Conservation (phyloP, 1,139 yeast species). For the Yamadazyma dendronema region DNA sequence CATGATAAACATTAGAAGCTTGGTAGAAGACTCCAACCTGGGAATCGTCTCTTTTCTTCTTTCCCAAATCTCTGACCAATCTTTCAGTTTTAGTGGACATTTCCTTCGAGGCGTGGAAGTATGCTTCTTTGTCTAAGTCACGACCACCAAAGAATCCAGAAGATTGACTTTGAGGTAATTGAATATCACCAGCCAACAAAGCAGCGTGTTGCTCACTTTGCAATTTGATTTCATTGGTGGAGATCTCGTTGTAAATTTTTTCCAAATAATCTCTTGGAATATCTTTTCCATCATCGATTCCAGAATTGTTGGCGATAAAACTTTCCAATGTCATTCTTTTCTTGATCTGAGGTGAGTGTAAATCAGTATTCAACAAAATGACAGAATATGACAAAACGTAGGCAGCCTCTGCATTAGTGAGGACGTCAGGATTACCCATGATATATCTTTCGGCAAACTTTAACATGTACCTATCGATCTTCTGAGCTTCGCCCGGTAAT, state of each 20-base stretch:
- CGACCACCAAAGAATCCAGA: slow-evolving; percentile 73
- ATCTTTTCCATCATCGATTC: slow-evolving; percentile 91
- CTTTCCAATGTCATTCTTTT: slow-evolving; percentile 85
- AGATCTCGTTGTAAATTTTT: slow-evolving; percentile 74
- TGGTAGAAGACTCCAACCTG: slow-evolving; percentile 37
- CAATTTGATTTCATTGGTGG: slow-evolving; percentile 78
- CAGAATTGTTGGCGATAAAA: slow-evolving; percentile 80
- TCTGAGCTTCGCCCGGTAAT: slow-evolving; percentile 97
- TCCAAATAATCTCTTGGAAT: slow-evolving; percentile 72
- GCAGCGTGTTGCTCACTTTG: slow-evolving; percentile 96
- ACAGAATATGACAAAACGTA: slow-evolving; percentile 91
- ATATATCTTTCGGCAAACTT: slow-evolving; percentile 93
- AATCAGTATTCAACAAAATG: slow-evolving; percentile 90
- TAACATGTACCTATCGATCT: slow-evolving; percentile 93
- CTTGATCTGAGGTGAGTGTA: slow-evolving; percentile 84
- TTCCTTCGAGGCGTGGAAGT: slow-evolving; percentile 87
- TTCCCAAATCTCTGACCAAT: slow-evolving; percentile 70
- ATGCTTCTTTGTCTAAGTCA: slow-evolving; percentile 80
- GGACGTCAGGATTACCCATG: slow-evolving; percentile 79
- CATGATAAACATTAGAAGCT: slow-evolving; percentile 85
- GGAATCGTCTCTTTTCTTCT: slow-evolving; percentile 35
- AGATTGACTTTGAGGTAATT: slow-evolving; percentile 38
- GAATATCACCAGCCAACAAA: slow-evolving; percentile 61
- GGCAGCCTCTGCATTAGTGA: slow-evolving; percentile 92
- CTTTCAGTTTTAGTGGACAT: slow-evolving; percentile 88